Evolutionary conservation across 805 yeast species (phyloP).

Genomic region (Candida khao-thaluensis): DNA sequence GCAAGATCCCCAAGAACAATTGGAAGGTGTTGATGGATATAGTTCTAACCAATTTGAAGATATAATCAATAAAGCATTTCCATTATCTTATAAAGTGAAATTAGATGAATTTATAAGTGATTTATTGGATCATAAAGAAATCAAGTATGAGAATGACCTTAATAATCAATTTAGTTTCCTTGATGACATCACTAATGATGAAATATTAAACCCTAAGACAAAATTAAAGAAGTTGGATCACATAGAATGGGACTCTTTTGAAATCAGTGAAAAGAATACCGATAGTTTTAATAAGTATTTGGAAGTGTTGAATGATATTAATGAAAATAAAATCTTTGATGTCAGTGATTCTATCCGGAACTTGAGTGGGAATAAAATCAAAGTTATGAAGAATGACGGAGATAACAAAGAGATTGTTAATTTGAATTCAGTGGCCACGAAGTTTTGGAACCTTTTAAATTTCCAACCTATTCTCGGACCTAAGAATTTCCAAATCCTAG

Average conservation of each 20-base stretch:
- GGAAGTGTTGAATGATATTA: slow-evolving; percentile 17
- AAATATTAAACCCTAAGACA: slow-evolving; percentile 25
- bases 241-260: slow-evolving; percentile 39
- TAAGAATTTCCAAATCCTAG: slow-evolving; percentile 52
- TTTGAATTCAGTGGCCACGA: slow-evolving; percentile 43
- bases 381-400: slow-evolving; percentile 27
- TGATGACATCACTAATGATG: slow-evolving; percentile 37
- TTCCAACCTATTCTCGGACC: slow-evolving; percentile 51
- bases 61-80: slow-evolving; percentile 27
- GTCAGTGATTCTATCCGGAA: slow-evolving; percentile 7
- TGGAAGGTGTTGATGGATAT: slow-evolving; percentile 7
- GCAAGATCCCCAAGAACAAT: neutral
- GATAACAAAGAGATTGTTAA: slow-evolving; percentile 37
- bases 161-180: slow-evolving; percentile 35
- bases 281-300: slow-evolving; percentile 23
- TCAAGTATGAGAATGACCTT: slow-evolving; percentile 18
- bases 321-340: slow-evolving; percentile 12
- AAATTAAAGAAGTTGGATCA: slow-evolving; percentile 22
- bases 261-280: slow-evolving; percentile 15
- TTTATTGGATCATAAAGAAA: slow-evolving; percentile 9
- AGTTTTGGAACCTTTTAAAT: slow-evolving; percentile 58
- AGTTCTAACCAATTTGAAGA: slow-evolving; percentile 18
- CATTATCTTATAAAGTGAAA: slow-evolving; percentile 30
- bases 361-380: slow-evolving; percentile 22
- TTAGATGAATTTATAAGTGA: slow-evolving; percentile 36